Percentiles rank a stretch among this genome's conserved stretches.
phyloP scores from a whole-genome alignment of 2,329 filamentous ascomycete genomes.

The Coniochaeta pulveracea region DNA sequence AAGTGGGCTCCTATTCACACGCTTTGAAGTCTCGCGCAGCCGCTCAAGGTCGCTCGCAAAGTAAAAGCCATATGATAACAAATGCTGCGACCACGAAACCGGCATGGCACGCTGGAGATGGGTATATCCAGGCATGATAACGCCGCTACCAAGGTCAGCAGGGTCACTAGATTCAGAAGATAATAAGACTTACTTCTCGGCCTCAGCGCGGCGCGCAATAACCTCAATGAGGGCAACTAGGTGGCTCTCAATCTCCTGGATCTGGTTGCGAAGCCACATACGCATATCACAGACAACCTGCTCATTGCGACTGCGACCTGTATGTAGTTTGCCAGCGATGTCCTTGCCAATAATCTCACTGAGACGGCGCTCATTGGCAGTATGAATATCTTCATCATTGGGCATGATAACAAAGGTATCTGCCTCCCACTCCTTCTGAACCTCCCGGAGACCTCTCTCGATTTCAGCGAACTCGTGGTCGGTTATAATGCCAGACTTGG shows the following conservation, averaged over 20 bases:
- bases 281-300: constrained; percentile 87
- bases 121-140: constrained; percentile 81
- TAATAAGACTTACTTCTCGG: too few relatives aligned
- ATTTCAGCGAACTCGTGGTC: constrained; percentile 63
- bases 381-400: constrained; percentile 52
- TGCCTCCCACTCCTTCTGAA: constrained; percentile 41
- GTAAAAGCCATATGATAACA: constrained; percentile 61
- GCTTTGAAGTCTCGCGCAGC: constrained; percentile 57
- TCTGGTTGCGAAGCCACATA: constrained; percentile 70
- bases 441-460: constrained; percentile 54
- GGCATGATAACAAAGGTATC: constrained; percentile 39
- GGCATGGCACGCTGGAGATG: constrained; percentile 76
- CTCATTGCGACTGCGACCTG: constrained; percentile 78
- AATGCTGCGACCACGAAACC: constrained; percentile 72
- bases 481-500: constrained; percentile 62
- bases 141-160: too few relatives aligned
- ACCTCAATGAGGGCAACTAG: constrained; percentile 61
- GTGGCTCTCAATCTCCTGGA: constrained; percentile 57
- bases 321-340: constrained; percentile 81
- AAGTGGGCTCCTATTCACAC: constrained; percentile 64
- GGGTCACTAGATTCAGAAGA: too few relatives aligned
- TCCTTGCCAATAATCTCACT: constrained; percentile 82
- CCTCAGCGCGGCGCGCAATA: constrained; percentile 56
- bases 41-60: constrained; percentile 69
- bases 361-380: constrained; percentile 59